These are phyloP conservation scores for Silene uniflora DNA, from an alignment of 148 eudicot genomes.

Conservation along the genomic window DNA sequence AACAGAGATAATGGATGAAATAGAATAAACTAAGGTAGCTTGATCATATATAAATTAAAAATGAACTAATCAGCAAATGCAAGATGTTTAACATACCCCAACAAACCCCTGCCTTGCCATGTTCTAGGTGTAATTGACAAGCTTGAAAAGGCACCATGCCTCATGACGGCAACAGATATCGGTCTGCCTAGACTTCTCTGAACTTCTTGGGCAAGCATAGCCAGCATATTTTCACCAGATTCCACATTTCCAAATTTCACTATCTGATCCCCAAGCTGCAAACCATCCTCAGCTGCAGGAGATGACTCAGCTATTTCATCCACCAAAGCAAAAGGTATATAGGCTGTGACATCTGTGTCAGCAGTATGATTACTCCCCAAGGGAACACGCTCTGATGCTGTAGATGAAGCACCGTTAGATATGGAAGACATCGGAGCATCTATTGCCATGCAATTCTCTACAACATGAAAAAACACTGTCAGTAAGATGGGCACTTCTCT, in stretches of 20 bases:
- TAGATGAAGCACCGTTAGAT: constrained; percentile 24
- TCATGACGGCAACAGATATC: constrained; percentile 48
- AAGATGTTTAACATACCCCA: constrained; percentile 58
- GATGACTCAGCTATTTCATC: constrained; percentile 91
- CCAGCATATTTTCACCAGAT: constrained; percentile 60
- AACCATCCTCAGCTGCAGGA: constrained; percentile 95
- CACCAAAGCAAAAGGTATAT: constrained; percentile 75
- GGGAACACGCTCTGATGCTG: constrained; percentile 25
- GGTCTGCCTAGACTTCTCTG: constrained; percentile 56
- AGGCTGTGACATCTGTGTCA: constrained; percentile 36
- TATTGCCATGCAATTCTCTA: constrained; percentile 21
- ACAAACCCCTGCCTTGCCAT: constrained; percentile 85
- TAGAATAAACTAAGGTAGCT: neutral
- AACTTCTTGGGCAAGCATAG: constrained; percentile 76
- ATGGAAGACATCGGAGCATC: constrained; percentile 21
- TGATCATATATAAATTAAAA: neutral
- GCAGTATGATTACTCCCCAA: constrained; percentile 27
- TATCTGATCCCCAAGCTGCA: constrained; percentile 94
- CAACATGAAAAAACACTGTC: neutral
- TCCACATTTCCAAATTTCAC: constrained; percentile 79
- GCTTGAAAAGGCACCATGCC: constrained; percentile 67
- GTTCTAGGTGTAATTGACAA: constrained; percentile 72
- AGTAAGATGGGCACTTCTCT: neutral
- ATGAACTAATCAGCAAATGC: neutral
- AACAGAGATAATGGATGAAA: neutral